Evolutionary conservation across 768 basidiomycete species (phyloP).

Genomic region (Boletus fagicola): DNA sequence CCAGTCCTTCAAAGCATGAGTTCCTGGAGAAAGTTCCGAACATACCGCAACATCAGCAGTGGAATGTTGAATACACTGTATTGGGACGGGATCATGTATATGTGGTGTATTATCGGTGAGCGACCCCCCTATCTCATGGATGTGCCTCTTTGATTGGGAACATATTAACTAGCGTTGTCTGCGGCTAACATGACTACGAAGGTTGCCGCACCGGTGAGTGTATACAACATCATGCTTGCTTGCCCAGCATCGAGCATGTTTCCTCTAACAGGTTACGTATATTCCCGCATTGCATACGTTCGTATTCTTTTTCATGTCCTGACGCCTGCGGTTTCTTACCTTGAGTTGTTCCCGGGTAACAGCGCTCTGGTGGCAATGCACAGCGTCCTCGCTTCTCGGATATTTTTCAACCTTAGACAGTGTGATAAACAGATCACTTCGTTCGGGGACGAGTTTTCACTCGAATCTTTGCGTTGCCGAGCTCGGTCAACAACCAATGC

Average conservation of each 20-base stretch:
- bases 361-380: conserved; percentile 31
- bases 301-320: conserved; percentile 2
- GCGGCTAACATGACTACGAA: conserved; percentile 15
- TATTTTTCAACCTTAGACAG: conserved; percentile 28
- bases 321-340: conserved; percentile 3
- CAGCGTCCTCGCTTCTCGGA: conserved; percentile 26
- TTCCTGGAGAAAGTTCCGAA: conserved; percentile 24
- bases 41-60: conserved; percentile 21
- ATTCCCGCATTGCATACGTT: conserved; percentile 23
- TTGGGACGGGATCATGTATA: conserved; percentile 30
- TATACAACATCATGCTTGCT: no score
- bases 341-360: background rate
- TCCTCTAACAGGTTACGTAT: conserved; percentile 11
- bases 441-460: background rate
- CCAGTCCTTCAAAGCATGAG: conserved; percentile 28
- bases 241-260: background rate
- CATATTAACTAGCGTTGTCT: conserved; percentile 11
- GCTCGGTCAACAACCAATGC: background rate
- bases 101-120: conserved; percentile 25
- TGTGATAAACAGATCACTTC: conserved; percentile 6
- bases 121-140: background rate
- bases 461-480: conserved; percentile 7
- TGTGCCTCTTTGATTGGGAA: background rate
- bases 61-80: conserved; percentile 22
- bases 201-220: conserved; percentile 21